These are phyloP conservation scores for Rosa lucieae DNA, from an alignment of 306 rosid genomes.

Conservation along the genomic window DNA sequence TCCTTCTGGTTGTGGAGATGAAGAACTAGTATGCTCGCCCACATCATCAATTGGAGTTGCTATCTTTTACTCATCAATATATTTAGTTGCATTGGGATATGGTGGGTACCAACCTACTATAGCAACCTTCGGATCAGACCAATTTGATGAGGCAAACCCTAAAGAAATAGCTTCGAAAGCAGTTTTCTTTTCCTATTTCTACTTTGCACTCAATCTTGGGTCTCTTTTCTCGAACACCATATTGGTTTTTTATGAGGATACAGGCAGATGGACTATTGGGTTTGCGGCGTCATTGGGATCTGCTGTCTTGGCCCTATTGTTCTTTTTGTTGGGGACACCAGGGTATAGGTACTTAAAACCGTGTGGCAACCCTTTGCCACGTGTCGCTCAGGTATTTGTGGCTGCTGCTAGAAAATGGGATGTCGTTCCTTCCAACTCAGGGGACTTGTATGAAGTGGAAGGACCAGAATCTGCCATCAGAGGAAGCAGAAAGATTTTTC, in stretches of 20 bases:
- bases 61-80: constrained; percentile 55
- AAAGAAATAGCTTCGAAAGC: constrained; percentile 43
- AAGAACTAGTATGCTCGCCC: constrained; percentile 9
- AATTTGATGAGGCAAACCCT: constrained; percentile 49
- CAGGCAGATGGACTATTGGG: constrained; percentile 58
- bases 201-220: constrained; percentile 62
- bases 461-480: constrained; percentile 40
- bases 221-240: constrained; percentile 68
- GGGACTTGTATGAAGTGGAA: constrained; percentile 44
- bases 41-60: constrained; percentile 27
- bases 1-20: constrained; percentile 27
- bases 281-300: constrained; percentile 53
- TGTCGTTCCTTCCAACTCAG: constrained; percentile 23
- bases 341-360: constrained; percentile 53
- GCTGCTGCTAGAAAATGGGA: constrained; percentile 54
- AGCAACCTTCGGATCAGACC: constrained; percentile 70
- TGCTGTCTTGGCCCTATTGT: constrained; percentile 47
- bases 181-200: constrained; percentile 60
- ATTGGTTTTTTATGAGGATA: constrained; percentile 55
- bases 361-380: constrained; percentile 57
- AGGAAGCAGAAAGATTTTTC: constrained; percentile 51
- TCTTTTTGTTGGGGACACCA: constrained; percentile 41
- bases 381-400: constrained; percentile 60
- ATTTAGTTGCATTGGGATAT: constrained; percentile 59
- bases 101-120: constrained; percentile 65